phyloP scores from a whole-genome alignment of 345 rosid genomes.

The Eucalyptus cladocalyx region DNA sequence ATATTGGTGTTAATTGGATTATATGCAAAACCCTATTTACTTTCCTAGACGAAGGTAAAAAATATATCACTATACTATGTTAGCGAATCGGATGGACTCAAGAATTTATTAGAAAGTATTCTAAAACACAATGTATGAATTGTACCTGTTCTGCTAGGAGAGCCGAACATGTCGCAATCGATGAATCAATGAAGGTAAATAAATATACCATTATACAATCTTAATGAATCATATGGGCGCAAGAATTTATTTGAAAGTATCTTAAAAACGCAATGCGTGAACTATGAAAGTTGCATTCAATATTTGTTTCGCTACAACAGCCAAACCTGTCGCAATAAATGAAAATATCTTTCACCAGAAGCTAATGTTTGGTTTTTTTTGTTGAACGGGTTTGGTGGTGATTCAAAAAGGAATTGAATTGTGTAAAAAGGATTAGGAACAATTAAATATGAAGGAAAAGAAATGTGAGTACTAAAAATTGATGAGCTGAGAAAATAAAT shows the following conservation, averaged over 20 bases:
- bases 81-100: accelerated
- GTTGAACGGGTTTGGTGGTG: background rate
- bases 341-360: background rate
- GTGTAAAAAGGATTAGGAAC: accelerated
- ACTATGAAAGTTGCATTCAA: too few relatives aligned
- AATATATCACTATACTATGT: too few relatives aligned
- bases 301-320: accelerated
- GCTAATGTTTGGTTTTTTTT: background rate
- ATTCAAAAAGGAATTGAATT: background rate
- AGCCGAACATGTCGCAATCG: too few relatives aligned
- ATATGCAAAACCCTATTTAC: background rate
- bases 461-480: background rate
- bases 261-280: accelerated
- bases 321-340: accelerated
- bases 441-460: background rate
- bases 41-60: background rate
- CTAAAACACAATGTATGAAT: too few relatives aligned
- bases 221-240: accelerated
- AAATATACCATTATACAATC: too few relatives aligned
- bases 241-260: background rate
- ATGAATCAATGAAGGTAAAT: background rate
- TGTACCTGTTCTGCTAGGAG: accelerated
- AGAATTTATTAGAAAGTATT: too few relatives aligned
- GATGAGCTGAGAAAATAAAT: background rate
- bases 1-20: background rate